Conservation (phyloP, 805 yeast species). For the Candida jianshihensis region DNA sequence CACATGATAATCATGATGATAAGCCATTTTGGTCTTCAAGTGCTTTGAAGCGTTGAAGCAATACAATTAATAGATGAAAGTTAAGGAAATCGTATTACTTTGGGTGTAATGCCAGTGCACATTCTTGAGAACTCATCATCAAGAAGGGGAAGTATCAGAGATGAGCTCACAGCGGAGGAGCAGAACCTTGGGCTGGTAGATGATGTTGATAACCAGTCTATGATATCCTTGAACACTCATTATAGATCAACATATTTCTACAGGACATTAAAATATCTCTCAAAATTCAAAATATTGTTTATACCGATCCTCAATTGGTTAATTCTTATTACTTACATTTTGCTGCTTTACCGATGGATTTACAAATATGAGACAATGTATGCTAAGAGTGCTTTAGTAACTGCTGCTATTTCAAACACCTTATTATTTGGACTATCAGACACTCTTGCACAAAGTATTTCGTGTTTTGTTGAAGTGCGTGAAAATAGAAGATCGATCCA, state of each 20-base stretch:
- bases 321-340: conserved; percentile 42
- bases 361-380: conserved; percentile 55
- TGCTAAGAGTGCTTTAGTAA: conserved; percentile 57
- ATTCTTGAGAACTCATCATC: too few relatives aligned
- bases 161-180: too few relatives aligned
- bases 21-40: not conserved
- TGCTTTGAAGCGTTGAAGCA: too few relatives aligned
- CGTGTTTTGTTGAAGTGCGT: conserved; percentile 15
- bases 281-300: conserved; percentile 31
- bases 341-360: conserved; percentile 45
- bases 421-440: conserved; percentile 88
- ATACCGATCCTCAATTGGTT: conserved; percentile 52
- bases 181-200: not conserved
- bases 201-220: conserved; percentile 5
- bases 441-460: conserved; percentile 64
- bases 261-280: conserved; percentile 13
- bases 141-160: too few relatives aligned
- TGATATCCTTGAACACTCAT: conserved; percentile 7
- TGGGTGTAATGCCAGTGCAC: too few relatives aligned
- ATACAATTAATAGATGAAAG: too few relatives aligned
- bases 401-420: conserved; percentile 74
- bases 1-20: not conserved
- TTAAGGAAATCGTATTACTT: too few relatives aligned
- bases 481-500: conserved; percentile 2
- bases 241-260: conserved; percentile 14